These are phyloP conservation scores for Cystofilobasidium macerans DNA, from an alignment of 768 basidiomycete species.

Conservation along the genomic window DNA sequence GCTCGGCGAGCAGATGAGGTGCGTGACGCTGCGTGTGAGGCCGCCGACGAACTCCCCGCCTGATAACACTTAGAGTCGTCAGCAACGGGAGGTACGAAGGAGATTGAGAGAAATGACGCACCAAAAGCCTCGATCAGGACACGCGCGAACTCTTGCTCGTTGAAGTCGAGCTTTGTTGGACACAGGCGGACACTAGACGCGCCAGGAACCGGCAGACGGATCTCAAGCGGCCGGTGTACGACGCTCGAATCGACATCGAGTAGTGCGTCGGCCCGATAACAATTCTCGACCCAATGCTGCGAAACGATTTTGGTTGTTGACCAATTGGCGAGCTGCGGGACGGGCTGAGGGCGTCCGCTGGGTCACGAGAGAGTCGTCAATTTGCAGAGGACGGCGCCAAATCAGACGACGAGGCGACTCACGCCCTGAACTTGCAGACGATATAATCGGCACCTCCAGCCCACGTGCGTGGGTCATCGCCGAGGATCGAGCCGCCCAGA, in stretches of 20 bases:
- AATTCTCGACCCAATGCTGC: constrained; percentile 88
- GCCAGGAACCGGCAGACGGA: constrained; percentile 54
- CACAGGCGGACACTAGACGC: constrained; percentile 52
- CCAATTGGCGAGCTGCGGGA: neutral
- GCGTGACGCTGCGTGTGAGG: constrained; percentile 51
- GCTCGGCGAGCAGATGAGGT: constrained; percentile 58
- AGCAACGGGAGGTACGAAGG: no score
- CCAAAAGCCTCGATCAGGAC: constrained; percentile 60
- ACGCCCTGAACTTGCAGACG: constrained; percentile 12
- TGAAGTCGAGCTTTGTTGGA: constrained; percentile 61
- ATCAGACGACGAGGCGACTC: neutral
- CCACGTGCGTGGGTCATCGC: constrained; percentile 6
- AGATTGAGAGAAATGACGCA: constrained; percentile 32
- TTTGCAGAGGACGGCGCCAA: neutral
- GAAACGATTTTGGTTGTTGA: constrained; percentile 45
- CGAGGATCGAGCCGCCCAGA: constrained; percentile 12
- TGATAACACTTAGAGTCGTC: no score
- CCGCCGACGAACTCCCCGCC: constrained; percentile 43
- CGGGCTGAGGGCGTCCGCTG: neutral
- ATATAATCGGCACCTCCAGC: constrained; percentile 15
- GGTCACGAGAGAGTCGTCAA: neutral
- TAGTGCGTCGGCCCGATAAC: constrained; percentile 63
- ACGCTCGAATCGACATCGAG: constrained; percentile 57
- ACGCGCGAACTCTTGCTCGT: constrained; percentile 55
- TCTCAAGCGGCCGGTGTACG: constrained; percentile 56